phyloP scores from a whole-genome alignment of 805 yeast species.

The Yarrowia keelungensis region DNA sequence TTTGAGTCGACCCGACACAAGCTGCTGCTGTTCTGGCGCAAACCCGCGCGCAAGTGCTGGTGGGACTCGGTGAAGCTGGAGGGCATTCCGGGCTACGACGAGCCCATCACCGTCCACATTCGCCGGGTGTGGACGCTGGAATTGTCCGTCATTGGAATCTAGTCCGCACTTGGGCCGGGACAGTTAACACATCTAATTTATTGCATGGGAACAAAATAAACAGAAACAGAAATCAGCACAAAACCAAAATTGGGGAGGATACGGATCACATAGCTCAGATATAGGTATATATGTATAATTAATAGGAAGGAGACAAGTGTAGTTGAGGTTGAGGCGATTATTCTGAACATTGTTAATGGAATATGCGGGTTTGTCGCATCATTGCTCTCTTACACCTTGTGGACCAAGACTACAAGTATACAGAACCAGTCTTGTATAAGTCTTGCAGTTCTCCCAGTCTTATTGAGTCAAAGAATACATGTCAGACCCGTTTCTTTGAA shows the following conservation, averaged over 20 bases:
- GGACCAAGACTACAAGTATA: too few species aligned
- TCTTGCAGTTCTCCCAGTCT: too few species aligned
- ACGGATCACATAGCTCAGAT: background rate
- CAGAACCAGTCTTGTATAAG: too few species aligned
- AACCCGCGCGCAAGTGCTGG: conserved; percentile 99
- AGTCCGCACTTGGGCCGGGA: background rate
- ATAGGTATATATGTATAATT: conserved; percentile 17
- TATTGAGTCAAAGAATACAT: too few species aligned
- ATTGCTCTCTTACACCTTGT: too few species aligned
- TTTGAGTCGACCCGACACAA: conserved; percentile 56
- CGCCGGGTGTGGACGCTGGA: conserved; percentile 98
- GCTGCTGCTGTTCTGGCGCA: conserved; percentile 89
- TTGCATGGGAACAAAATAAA: conserved; percentile 25
- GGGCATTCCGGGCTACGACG: conserved; percentile 48
- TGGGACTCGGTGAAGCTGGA: conserved; percentile 66
- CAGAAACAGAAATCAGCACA: background rate
- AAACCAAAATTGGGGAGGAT: background rate
- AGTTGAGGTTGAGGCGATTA: too few species aligned
- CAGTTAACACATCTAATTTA: conserved; percentile 18
- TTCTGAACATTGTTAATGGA: too few species aligned
- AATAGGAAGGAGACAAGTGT: background rate
- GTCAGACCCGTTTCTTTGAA: too few species aligned
- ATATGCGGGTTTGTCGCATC: too few species aligned
- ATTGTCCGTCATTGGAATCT: conserved; percentile 83
- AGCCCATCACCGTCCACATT: conserved; percentile 73